Evolutionary conservation across 2,329 filamentous ascomycete species (phyloP).

Genomic region (Tolypocladium ophioglossoides): DNA sequence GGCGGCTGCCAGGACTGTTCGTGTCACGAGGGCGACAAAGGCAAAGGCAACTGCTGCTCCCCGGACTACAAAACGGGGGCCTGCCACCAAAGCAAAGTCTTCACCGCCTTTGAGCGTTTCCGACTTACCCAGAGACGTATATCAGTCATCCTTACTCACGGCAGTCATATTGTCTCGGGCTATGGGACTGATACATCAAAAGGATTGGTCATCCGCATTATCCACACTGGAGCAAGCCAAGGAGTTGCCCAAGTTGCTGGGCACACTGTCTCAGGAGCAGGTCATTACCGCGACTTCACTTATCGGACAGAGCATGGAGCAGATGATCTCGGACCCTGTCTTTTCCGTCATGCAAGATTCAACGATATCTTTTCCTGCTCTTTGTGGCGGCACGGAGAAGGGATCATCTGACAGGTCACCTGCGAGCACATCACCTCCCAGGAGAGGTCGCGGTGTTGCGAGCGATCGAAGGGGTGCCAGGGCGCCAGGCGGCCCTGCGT

Average conservation of each 20-base stretch:
- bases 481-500: conserved; percentile 23
- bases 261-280: conserved; percentile 35
- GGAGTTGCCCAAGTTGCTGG: conserved; percentile 29
- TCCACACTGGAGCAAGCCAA: conserved; percentile 40
- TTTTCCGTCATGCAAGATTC: conserved; percentile 90
- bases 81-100: conserved; percentile 11
- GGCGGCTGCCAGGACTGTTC: conserved; percentile 13
- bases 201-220: conserved; percentile 49
- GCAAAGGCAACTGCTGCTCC: conserved; percentile 4
- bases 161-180: conserved; percentile 28
- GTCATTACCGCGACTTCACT: conserved; percentile 58
- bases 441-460: conserved; percentile 14
- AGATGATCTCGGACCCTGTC: conserved; percentile 69
- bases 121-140: conserved; percentile 19
- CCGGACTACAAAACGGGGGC: conserved; percentile 5
- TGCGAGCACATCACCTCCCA: conserved; percentile 23
- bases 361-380: conserved; percentile 74
- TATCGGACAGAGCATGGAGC: conserved; percentile 56
- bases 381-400: conserved; percentile 36
- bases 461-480: conserved; percentile 18
- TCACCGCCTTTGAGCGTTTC: conserved; percentile 6
- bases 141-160: conserved; percentile 25
- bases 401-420: conserved; percentile 22
- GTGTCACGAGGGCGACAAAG: conserved; percentile 12
- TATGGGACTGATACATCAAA: conserved; percentile 33